These are phyloP conservation scores for Fraxinus sp. DNA, from an alignment of 305 asterid species.

Conservation along the genomic window DNA sequence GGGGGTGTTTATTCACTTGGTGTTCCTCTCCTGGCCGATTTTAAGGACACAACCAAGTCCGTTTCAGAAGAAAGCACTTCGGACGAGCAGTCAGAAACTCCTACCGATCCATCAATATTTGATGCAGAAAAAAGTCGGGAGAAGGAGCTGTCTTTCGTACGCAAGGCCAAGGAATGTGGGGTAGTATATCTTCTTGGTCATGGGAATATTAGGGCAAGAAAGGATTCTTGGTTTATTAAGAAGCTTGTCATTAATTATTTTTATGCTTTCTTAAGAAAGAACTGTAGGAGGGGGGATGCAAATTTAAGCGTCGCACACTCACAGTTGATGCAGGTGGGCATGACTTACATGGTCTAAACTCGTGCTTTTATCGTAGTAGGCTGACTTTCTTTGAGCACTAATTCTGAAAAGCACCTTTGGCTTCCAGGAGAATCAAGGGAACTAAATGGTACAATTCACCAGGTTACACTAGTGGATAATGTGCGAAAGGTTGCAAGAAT, in stretches of 20 bases:
- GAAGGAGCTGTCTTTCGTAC: constrained; percentile 87
- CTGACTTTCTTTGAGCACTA: background rate
- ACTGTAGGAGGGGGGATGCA: constrained; percentile 86
- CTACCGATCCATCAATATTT: constrained; percentile 34
- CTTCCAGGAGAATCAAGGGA: background rate
- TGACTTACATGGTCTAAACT: constrained; percentile 91
- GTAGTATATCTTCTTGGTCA: constrained; percentile 96
- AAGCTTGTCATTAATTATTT: constrained; percentile 89
- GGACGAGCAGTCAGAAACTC: constrained; percentile 43
- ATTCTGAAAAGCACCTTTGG: constrained; percentile 8
- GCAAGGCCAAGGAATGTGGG: constrained; percentile 85
- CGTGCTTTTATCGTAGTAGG: constrained; percentile 11
- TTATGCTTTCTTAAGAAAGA: constrained; percentile 88
- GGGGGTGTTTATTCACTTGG: constrained; percentile 86
- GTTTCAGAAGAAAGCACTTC: constrained; percentile 45
- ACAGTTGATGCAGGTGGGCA: constrained; percentile 85
- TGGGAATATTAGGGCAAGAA: constrained; percentile 90
- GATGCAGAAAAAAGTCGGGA: constrained; percentile 87
- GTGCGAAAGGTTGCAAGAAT: background rate
- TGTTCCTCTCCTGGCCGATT: constrained; percentile 78
- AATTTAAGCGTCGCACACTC: constrained; percentile 90
- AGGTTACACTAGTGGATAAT: background rate
- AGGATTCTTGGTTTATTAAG: constrained; percentile 94
- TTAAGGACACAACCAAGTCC: constrained; percentile 53
- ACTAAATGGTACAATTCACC: background rate